Evolutionary conservation across 805 yeast genomes (phyloP).

Genomic region (Metschnikowia noctiluminum): DNA sequence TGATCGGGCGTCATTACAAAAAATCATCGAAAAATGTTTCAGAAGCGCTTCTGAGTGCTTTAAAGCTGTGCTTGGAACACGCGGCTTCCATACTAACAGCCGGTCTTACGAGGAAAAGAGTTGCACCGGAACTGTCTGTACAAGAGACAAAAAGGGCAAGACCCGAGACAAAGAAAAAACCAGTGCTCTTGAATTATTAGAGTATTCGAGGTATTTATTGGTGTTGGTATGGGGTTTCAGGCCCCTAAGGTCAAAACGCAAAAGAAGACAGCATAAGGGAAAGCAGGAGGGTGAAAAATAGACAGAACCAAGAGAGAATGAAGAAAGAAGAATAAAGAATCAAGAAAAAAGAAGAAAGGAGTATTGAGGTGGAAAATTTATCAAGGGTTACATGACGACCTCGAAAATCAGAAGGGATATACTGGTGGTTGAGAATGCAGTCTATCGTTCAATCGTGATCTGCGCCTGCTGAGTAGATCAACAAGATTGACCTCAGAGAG

Average conservation of each 20-base stretch:
- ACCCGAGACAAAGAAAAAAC: slow-evolving; percentile 14
- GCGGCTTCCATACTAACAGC: slow-evolving; percentile 1
- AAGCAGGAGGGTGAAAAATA: no score
- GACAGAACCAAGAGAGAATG: neutral
- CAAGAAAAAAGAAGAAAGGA: neutral
- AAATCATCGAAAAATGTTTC: neutral
- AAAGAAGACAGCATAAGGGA: no score
- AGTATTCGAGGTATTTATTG: no score
- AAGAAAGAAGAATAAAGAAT: neutral
- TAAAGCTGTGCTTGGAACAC: slow-evolving; percentile 3
- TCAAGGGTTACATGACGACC: neutral
- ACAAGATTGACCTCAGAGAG: no score
- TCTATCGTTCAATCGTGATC: no score
- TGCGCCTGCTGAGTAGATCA: no score
- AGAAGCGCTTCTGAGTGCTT: neutral
- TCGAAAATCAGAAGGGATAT: no score
- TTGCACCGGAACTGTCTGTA: slow-evolving; percentile 3
- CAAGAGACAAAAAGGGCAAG: slow-evolving; percentile 12
- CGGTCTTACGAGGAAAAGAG: slow-evolving; percentile 5
- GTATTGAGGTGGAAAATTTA: no score
- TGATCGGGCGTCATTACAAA: neutral
- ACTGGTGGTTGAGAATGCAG: no score
- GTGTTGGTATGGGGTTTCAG: no score
- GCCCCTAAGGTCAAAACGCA: no score
- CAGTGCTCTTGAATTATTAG: slow-evolving; percentile 19